Conservation (phyloP, 768 basidiomycete genomes). For the Infundibulicybe gibba region DNA sequence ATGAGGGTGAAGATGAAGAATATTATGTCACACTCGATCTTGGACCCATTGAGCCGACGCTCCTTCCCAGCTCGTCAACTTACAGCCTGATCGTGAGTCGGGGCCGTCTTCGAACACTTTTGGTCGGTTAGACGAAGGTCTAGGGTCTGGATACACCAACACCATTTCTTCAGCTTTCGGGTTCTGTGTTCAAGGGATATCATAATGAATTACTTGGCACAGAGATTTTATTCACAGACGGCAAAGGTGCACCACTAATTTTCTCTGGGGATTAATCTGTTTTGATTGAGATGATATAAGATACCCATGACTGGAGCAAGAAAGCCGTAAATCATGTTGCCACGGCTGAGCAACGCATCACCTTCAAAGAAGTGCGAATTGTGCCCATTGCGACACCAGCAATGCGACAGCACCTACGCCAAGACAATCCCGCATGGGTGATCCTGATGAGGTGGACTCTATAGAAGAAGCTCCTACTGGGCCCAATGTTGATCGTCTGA, state of each 20-base stretch:
- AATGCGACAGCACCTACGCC: conserved; percentile 1
- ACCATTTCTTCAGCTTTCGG: conserved; percentile 74
- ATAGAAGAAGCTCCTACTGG: conserved; percentile 4
- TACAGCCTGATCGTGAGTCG: conserved; percentile 72
- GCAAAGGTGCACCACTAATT: conserved; percentile 40
- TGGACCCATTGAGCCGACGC: conserved; percentile 66
- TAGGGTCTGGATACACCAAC: conserved; percentile 78
- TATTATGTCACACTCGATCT: conserved; percentile 75
- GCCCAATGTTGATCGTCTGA: conserved; percentile 18
- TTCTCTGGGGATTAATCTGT: not conserved
- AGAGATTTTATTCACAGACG: conserved; percentile 72
- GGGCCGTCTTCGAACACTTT: not conserved
- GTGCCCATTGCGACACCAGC: conserved; percentile 35
- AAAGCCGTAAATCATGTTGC: conserved; percentile 51
- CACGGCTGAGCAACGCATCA: conserved; percentile 65
- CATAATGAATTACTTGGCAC: conserved; percentile 70
- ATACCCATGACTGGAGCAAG: conserved; percentile 43
- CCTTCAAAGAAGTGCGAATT: conserved; percentile 64
- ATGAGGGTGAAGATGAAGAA: conserved; percentile 57
- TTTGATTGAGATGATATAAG: conserved; percentile 15
- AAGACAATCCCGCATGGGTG: conserved; percentile 6
- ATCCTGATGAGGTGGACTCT: conserved; percentile 8
- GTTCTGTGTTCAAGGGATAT: conserved; percentile 68
- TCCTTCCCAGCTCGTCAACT: conserved; percentile 65
- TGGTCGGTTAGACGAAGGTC: not conserved